A percentile compares a stretch with the other conserved stretches of the same genome.
Conservation (phyloP, 2,329 filamentous ascomycete species). For the Tricladium varicosporioides region DNA sequence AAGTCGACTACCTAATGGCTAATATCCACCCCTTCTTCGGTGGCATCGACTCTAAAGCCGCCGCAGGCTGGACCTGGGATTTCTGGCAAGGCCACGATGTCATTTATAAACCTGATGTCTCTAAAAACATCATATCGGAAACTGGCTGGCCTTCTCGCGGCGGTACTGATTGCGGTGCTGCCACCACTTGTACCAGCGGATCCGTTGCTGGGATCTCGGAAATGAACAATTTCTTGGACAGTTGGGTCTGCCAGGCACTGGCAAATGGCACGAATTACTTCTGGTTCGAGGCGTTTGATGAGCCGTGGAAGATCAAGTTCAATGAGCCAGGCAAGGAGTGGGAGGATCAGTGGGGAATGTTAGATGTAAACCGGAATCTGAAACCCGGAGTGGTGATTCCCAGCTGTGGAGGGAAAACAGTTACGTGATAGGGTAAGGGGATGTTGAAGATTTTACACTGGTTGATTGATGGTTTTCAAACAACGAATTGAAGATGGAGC, state of each 20-base stretch:
- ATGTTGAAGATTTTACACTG: too few relatives aligned
- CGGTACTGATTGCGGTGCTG: slow-evolving; percentile 71
- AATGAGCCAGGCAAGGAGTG: slow-evolving; percentile 69
- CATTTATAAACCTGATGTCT: slow-evolving; percentile 54
- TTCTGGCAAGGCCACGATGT: slow-evolving; percentile 78
- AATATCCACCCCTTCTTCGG: slow-evolving; percentile 97
- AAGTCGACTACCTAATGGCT: slow-evolving; percentile 88
- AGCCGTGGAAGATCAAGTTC: slow-evolving; percentile 86
- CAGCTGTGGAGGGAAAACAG: slow-evolving; percentile 70
- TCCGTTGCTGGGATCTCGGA: slow-evolving; percentile 76
- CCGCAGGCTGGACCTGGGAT: slow-evolving; percentile 75
- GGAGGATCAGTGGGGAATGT: slow-evolving; percentile 95
- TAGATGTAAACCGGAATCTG: slow-evolving; percentile 80
- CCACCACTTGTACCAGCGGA: slow-evolving; percentile 58
- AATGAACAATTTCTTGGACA: slow-evolving; percentile 82
- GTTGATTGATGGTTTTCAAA: too few relatives aligned
- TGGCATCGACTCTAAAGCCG: slow-evolving; percentile 65
- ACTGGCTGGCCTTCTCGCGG: slow-evolving; percentile 87
- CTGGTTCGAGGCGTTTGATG: slow-evolving; percentile 97
- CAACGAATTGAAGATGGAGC: too few relatives aligned
- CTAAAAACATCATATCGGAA: slow-evolving; percentile 80
- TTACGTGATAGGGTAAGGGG: not conserved
- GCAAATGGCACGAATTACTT: slow-evolving; percentile 88
- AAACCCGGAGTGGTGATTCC: slow-evolving; percentile 85
- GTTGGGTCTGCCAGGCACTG: slow-evolving; percentile 80